These are phyloP conservation scores for Aquilaria yunnanensis DNA, from an alignment of 345 rosid species.

Conservation along the genomic window DNA sequence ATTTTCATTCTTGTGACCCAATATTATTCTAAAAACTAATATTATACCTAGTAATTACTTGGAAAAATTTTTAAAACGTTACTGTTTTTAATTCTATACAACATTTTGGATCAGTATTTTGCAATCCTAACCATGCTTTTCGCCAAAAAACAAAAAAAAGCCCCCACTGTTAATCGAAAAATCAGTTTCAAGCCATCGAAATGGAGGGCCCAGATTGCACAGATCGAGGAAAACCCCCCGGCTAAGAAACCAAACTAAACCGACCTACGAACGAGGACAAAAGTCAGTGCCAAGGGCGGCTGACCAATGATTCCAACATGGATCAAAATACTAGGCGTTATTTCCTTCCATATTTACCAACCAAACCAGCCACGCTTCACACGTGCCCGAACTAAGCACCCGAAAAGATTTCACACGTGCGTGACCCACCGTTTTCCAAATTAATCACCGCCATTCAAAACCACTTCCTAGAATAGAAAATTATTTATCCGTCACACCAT, in stretches of 20 bases:
- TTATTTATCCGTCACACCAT: not conserved
- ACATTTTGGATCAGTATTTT: no score
- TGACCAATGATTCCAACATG: conserved; percentile 17
- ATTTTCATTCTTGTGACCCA: no score
- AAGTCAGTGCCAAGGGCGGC: conserved; percentile 22
- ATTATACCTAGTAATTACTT: no score
- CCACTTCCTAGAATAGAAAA: not conserved
- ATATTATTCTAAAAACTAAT: no score
- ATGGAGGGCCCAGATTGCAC: conserved; percentile 6
- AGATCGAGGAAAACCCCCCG: conserved; percentile 9
- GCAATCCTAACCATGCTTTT: no score
- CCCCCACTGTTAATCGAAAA: no score
- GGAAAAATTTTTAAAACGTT: no score
- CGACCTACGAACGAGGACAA: conserved; percentile 2
- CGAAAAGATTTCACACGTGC: conserved; percentile 5
- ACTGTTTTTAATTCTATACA: no score
- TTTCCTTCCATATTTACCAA: not conserved
- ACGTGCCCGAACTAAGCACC: conserved; percentile 8
- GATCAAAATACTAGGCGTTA: conserved; percentile 14
- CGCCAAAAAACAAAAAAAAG: no score
- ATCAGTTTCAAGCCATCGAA: not conserved
- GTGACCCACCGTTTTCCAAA: not conserved
- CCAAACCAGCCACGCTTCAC: conserved; percentile 11
- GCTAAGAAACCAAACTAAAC: conserved; percentile 19
- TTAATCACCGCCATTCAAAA: conserved; percentile 7